A percentile compares a stretch with the other conserved stretches of the same genome.
Evolutionary conservation across 1,284 basidiomycete species (phyloP).

Genomic region (Microbotryum intermedium): DNA sequence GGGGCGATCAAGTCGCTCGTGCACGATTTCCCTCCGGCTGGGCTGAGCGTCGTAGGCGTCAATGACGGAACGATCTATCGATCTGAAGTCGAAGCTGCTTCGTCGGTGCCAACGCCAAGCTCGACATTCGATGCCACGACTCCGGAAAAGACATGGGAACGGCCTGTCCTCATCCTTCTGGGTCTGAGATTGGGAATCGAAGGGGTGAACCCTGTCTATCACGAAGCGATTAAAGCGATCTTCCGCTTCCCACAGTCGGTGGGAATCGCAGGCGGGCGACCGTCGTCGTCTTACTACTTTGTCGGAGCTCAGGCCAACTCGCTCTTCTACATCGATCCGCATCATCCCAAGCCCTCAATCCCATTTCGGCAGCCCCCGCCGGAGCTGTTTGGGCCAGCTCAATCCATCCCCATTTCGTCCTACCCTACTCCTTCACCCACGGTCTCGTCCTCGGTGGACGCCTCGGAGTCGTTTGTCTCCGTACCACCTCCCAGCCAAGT

Average conservation of each 20-base stretch:
- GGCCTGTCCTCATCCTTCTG: constrained; percentile 77
- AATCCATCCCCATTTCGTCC: constrained; percentile 1
- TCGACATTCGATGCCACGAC: neutral
- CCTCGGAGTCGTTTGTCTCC: constrained; percentile 2
- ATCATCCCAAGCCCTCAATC: constrained; percentile 74
- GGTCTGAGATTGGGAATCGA: constrained; percentile 82
- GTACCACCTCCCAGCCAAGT: constrained; percentile 9
- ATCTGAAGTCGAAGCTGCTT: constrained; percentile 74
- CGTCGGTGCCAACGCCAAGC: constrained; percentile 41
- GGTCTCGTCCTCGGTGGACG: neutral
- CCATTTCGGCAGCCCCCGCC: constrained; percentile 49
- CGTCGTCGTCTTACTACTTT: constrained; percentile 94
- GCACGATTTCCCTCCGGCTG: constrained; percentile 67
- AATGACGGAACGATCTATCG: constrained; percentile 76
- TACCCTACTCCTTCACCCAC: neutral
- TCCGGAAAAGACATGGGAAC: constrained; percentile 52
- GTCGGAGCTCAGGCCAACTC: constrained; percentile 82
- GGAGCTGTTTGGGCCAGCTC: neutral
- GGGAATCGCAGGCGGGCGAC: constrained; percentile 90
- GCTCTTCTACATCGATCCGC: constrained; percentile 93
- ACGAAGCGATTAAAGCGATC: constrained; percentile 79
- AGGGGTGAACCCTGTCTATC: constrained; percentile 89
- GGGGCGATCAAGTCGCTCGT: constrained; percentile 86
- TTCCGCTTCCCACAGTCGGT: constrained; percentile 92
- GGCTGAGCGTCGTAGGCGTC: constrained; percentile 72